Conservation (phyloP, 2,329 filamentous ascomycete species). For the Penicillium sp. region DNA sequence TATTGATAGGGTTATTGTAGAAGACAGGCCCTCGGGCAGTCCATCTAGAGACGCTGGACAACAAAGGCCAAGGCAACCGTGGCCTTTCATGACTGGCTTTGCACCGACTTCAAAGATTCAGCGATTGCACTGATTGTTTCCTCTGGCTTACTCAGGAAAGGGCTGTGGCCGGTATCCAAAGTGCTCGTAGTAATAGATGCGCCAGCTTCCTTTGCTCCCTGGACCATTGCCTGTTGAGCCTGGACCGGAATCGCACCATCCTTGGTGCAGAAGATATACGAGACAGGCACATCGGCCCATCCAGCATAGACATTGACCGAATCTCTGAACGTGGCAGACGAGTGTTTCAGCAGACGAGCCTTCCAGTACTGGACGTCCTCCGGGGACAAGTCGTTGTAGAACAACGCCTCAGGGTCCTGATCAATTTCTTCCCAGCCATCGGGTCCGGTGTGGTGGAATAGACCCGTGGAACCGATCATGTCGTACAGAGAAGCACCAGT, state of each 20-base stretch:
- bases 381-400: conserved; percentile 8
- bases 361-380: conserved; percentile 3
- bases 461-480: neutral
- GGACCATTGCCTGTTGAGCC: conserved; percentile 8
- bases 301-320: conserved; percentile 6
- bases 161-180: conserved; percentile 4
- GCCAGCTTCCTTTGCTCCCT: conserved; percentile 3
- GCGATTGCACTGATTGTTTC: neutral
- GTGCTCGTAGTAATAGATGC: conserved; percentile 3
- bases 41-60: neutral
- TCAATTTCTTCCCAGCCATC: conserved; percentile 9
- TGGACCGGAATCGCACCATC: conserved; percentile 7
- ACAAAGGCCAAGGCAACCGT: neutral
- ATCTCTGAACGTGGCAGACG: conserved; percentile 2
- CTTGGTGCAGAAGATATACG: conserved; percentile 4
- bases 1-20: neutral
- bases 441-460: neutral
- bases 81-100: neutral
- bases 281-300: conserved; percentile 10
- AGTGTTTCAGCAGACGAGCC: conserved; percentile 2
- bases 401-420: neutral
- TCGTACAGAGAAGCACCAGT: neutral
- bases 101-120: neutral
- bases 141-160: conserved; percentile 4
- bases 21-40: neutral